Percentiles rank a stretch among this genome's conserved stretches.
Evolutionary conservation across 1,284 basidiomycete species (phyloP).

Genomic region (Ceratobasidium sp.): DNA sequence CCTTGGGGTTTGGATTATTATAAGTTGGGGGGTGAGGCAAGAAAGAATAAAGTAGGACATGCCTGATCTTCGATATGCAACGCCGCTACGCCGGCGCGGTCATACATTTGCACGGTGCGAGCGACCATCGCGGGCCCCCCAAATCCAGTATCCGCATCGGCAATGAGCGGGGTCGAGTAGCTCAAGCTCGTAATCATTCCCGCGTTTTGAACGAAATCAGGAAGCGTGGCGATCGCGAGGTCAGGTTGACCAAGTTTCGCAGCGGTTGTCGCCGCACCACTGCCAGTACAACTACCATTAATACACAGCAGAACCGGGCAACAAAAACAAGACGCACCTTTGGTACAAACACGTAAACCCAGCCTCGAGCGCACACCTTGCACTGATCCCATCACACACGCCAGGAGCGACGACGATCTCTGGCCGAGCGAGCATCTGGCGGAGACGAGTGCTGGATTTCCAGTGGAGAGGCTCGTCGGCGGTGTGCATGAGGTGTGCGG

Average conservation of each 20-base stretch:
- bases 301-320: too few relatives aligned
- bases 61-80: conserved; percentile 88
- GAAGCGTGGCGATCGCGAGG: conserved; percentile 81
- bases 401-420: conserved; percentile 83
- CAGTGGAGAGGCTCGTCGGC: conserved; percentile 63
- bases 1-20: conserved; percentile 55
- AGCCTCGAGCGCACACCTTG: conserved; percentile 78
- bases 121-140: conserved; percentile 81
- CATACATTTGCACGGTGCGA: conserved; percentile 78
- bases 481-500: conserved; percentile 35
- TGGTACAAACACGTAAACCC: conserved; percentile 81
- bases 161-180: conserved; percentile 63
- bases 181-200: conserved; percentile 71
- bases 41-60: conserved; percentile 48
- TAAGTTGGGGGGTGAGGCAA: neutral
- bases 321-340: conserved; percentile 60
- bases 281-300: too few relatives aligned
- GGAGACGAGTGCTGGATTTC: conserved; percentile 74
- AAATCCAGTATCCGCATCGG: conserved; percentile 86
- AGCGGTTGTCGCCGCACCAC: conserved; percentile 80
- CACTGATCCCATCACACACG: conserved; percentile 67
- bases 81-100: conserved; percentile 75
- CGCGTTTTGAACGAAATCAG: conserved; percentile 73
- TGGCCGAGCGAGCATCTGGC: conserved; percentile 78
- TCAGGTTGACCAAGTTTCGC: conserved; percentile 81